Evolutionary conservation across 2,329 filamentous ascomycete species (phyloP).

Genomic region (Fusarium annulatum): DNA sequence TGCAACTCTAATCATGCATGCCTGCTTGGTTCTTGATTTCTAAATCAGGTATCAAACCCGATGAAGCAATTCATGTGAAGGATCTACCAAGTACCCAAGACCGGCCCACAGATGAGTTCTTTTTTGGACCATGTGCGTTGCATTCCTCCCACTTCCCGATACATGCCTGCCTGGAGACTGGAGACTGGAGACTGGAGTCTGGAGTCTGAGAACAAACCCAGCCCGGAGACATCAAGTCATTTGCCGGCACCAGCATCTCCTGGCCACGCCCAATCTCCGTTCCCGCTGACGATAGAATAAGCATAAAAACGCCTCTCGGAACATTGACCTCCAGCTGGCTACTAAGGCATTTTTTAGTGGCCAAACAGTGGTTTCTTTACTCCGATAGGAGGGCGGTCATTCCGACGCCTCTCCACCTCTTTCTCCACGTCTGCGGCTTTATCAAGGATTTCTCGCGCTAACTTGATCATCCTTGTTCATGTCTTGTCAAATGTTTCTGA

Average conservation of each 20-base stretch:
- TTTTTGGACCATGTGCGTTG: not conserved
- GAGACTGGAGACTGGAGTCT: not conserved
- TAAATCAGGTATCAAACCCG: slow-evolving; percentile 1
- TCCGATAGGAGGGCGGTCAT: slow-evolving; percentile 15
- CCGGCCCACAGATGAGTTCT: not conserved
- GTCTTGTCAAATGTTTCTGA: not conserved
- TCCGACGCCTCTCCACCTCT: slow-evolving; percentile 6
- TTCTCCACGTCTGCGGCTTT: slow-evolving; percentile 14
- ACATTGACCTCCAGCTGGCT: not conserved
- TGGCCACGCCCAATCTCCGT: not conserved
- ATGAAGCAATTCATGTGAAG: not conserved
- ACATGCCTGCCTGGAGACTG: not conserved
- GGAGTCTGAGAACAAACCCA: not conserved
- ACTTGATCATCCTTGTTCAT: not conserved
- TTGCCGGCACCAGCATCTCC: not conserved
- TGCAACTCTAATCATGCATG: slow-evolving; percentile 11
- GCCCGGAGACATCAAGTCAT: not conserved
- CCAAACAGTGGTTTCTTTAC: not conserved
- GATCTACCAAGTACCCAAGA: not conserved
- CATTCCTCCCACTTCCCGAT: not conserved
- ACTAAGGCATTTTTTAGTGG: not conserved
- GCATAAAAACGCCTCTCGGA: slow-evolving; percentile 33
- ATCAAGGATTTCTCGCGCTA: slow-evolving; percentile 9
- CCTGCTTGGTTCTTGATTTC: not conserved
- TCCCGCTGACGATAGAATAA: slow-evolving; percentile 25